Percentiles rank a stretch among this genome's conserved stretches.
phyloP scores from a whole-genome alignment of 495 filamentous ascomycete species.

The Opeltia flavorubescens region DNA sequence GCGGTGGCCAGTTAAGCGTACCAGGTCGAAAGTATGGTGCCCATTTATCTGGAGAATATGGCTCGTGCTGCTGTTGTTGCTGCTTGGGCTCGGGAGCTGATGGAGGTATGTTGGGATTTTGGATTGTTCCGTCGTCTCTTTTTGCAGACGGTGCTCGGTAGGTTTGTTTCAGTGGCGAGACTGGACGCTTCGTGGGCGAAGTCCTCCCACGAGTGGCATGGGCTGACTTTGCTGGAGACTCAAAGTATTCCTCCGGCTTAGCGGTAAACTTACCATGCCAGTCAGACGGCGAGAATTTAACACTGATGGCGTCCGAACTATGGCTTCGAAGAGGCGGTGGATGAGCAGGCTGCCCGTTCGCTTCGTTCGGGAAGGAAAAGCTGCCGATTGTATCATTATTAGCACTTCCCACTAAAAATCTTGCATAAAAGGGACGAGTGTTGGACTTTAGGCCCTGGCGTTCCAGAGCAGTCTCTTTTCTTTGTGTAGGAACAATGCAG shows the following conservation, averaged over 20 bases:
- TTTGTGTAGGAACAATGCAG: not conserved
- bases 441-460: not conserved
- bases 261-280: slow-evolving; percentile 43
- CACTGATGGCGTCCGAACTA: slow-evolving; percentile 66
- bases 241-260: slow-evolving; percentile 34
- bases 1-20: slow-evolving; percentile 37
- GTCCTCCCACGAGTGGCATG: slow-evolving; percentile 22
- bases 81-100: slow-evolving; percentile 11
- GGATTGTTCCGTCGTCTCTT: not conserved
- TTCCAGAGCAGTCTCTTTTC: not conserved
- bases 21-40: slow-evolving; percentile 45
- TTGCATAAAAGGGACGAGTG: not conserved
- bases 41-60: slow-evolving; percentile 57
- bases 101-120: slow-evolving; percentile 10
- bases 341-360: slow-evolving; percentile 22
- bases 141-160: not conserved
- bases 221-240: slow-evolving; percentile 21
- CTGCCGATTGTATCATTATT: slow-evolving; percentile 23
- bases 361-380: slow-evolving; percentile 28
- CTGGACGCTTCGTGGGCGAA: slow-evolving; percentile 21
- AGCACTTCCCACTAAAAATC: slow-evolving; percentile 5
- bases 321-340: slow-evolving; percentile 32
- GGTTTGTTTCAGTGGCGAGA: slow-evolving; percentile 7
- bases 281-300: slow-evolving; percentile 47
- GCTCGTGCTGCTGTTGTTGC: slow-evolving; percentile 25